Evolutionary conservation across 306 rosid genomes (phyloP), one percentile per base, ranked within the genome.

Genomic region (Myrica gale): DNA sequence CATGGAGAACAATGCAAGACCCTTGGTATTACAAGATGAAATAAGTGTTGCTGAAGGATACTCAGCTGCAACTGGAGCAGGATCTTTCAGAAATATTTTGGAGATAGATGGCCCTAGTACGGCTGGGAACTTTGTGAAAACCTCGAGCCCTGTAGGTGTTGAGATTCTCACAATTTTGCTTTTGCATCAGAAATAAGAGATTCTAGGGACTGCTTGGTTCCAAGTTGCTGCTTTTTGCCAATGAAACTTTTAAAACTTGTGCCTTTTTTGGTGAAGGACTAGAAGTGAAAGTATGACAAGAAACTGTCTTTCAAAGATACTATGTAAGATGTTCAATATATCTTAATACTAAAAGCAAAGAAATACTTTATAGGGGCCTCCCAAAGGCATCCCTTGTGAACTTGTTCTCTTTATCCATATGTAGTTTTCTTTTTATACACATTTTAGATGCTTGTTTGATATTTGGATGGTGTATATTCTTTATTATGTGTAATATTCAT

Each of bases 81-180:
- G 89, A 84, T 80, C 85, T 79, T 83, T 93, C 69, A 83, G 88
- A 72, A 98, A 92, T 84, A 89, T 92, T 74, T 86, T 86, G 83
- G 99, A 92, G 88, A 83, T 89, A 72, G 94, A 92, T 71, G 81
- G 84, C 72, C 85, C 91, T 79, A 86, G 76, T 82, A 81, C 91
- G n/a, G 90, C 87, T 45, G 96, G 84, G 51, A 88, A 86, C 84
- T 89, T 85, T 81, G 51, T 70, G 56, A 90, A 88, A 74, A 77
- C 43, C 91, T 85, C 92, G 57, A 91, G 92, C 84, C 98, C 99
- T 58, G 87, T 74, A 75, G 96, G 82, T 81, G 97, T 92, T 87
- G 89, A 75, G 57, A 71, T 73, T 78, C 77, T 85, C 76, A 17
- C 17, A 53, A 53, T 73, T 62, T 32, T 41, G 66, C 57, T 41